Percentiles rank a stretch among this genome's conserved stretches.
Conservation (phyloP, 73 alveolate species). For the Symbiodinium pilosum region DNA sequence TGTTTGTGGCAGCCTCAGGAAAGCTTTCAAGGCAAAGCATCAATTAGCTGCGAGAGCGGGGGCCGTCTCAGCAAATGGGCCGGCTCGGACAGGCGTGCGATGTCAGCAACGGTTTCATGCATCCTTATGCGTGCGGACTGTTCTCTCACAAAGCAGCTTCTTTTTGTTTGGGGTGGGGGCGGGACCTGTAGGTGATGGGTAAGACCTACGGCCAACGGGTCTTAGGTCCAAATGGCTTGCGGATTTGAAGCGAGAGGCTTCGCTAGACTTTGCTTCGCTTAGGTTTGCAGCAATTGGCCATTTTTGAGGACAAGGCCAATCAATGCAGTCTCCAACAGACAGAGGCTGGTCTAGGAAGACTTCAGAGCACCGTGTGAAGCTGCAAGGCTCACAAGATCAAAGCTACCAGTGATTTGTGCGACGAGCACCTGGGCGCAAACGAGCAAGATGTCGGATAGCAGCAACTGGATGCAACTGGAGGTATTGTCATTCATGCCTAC, state of each 20-base stretch:
- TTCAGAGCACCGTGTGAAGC: background rate
- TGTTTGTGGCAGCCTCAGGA: conserved; percentile 19
- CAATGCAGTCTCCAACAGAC: background rate
- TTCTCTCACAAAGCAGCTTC: no score
- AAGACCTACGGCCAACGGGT: no score
- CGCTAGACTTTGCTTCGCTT: conserved; percentile 24
- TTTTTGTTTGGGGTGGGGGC: no score
- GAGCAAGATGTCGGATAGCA: no score
- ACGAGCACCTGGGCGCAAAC: conserved; percentile 31
- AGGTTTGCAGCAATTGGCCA: conserved; percentile 76
- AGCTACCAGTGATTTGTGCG: conserved; percentile 52
- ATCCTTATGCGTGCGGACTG: background rate
- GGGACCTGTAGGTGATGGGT: no score
- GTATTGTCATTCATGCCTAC: no score
- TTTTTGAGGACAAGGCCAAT: conserved; percentile 81
- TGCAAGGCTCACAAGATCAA: conserved; percentile 75
- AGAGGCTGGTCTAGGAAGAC: background rate
- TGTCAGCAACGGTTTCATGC: no score
- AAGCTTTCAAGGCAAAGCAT: background rate
- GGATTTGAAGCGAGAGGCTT: no score
- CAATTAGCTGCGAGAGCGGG: background rate
- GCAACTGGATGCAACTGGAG: background rate
- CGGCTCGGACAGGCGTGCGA: no score
- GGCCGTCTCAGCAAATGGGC: no score
- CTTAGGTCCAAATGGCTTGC: no score